Conservation (phyloP, 768 basidiomycete species). For the Cytidiella melzeri region DNA sequence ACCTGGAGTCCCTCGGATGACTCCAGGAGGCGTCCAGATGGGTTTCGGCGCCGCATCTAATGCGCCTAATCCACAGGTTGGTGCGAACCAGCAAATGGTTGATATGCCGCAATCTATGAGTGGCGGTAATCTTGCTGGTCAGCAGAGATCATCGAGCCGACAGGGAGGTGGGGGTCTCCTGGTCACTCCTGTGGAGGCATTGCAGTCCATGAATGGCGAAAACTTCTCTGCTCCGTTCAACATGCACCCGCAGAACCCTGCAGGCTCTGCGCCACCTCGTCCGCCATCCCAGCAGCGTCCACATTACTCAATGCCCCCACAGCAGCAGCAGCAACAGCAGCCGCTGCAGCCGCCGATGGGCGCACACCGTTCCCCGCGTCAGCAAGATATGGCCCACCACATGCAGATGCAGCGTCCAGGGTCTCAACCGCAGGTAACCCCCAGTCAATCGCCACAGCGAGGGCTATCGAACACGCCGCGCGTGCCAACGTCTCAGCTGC, state of each 20-base stretch:
- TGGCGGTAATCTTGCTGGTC: slow-evolving; percentile 26
- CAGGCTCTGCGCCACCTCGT: too few species aligned
- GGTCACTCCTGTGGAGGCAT: slow-evolving; percentile 60
- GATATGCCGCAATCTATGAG: slow-evolving; percentile 41
- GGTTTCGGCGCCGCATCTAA: slow-evolving; percentile 35
- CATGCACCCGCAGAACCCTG: slow-evolving; percentile 3
- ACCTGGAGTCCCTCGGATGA: slow-evolving; percentile 20
- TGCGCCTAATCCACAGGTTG: slow-evolving; percentile 33
- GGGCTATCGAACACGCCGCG: slow-evolving; percentile 46
- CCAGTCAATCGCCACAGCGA: slow-evolving; percentile 41
- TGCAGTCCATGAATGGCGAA: slow-evolving; percentile 24
- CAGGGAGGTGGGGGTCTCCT: slow-evolving; percentile 31
- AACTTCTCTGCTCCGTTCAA: slow-evolving; percentile 6
- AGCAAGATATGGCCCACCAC: slow-evolving; percentile 27
- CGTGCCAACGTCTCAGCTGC: slow-evolving; percentile 30
- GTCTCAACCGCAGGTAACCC: slow-evolving; percentile 48
- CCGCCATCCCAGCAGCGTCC: slow-evolving; percentile 33
- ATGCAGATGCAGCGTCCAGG: slow-evolving; percentile 40
- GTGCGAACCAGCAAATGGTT: slow-evolving; percentile 17
- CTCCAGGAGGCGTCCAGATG: slow-evolving; percentile 3
- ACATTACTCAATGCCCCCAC: slow-evolving; percentile 26
- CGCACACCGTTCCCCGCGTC: slow-evolving; percentile 9
- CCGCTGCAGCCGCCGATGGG: slow-evolving; percentile 25
- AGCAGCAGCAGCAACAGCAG: slow-evolving; percentile 19
- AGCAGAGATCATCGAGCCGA: slow-evolving; percentile 36